Percentiles rank a stretch among this genome's conserved stretches.
Evolutionary conservation across 805 yeast genomes (phyloP).

Genomic region (Schwanniomyces yamadae): DNA sequence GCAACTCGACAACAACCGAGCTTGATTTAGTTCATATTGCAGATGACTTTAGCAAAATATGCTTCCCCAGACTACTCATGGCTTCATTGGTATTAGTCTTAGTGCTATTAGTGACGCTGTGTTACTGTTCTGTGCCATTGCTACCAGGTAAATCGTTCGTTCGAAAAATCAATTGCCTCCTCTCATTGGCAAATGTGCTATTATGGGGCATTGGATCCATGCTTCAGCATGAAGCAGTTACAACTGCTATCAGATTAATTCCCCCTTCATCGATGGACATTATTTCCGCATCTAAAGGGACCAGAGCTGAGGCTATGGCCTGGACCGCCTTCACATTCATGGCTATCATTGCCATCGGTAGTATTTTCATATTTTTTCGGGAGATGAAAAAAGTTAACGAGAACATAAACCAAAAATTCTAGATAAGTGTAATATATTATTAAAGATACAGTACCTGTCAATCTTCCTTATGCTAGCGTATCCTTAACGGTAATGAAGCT

Average conservation of each 20-base stretch:
- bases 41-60: constrained; percentile 40
- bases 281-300: constrained; percentile 45
- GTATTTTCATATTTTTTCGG: constrained; percentile 33
- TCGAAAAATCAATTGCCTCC: constrained; percentile 22
- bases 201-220: constrained; percentile 67
- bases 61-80: constrained; percentile 56
- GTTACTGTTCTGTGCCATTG: constrained; percentile 48
- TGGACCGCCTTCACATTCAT: constrained; percentile 60
- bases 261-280: constrained; percentile 52
- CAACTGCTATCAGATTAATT: constrained; percentile 43
- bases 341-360: constrained; percentile 37
- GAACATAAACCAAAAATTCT: constrained; percentile 9
- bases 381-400: constrained; percentile 6
- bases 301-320: constrained; percentile 54
- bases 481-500: too few relatives aligned
- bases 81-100: constrained; percentile 46
- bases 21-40: constrained; percentile 52
- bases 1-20: constrained; percentile 13
- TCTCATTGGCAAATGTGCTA: constrained; percentile 38
- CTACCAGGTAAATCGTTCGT: constrained; percentile 41
- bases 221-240: constrained; percentile 59
- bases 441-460: too few relatives aligned
- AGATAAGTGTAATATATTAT: too few relatives aligned
- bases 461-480: too few relatives aligned
- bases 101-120: constrained; percentile 36